Evolutionary conservation across 257 asterid genomes (phyloP).

Genomic region (Osmanthus fragrans): DNA sequence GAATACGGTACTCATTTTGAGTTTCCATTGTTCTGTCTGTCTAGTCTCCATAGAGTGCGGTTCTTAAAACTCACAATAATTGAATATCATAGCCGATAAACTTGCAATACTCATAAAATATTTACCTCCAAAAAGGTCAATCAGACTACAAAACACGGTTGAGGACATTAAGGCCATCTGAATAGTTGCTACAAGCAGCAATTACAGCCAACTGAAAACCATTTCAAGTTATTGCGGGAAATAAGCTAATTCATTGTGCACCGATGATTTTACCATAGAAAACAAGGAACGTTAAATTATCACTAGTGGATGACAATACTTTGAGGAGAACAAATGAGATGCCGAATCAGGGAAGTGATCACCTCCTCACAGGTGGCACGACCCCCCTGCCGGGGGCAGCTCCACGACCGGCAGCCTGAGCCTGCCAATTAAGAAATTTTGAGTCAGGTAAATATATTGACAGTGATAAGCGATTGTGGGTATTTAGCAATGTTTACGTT

Average conservation of each 20-base stretch:
- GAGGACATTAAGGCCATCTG: not conserved
- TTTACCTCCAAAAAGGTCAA: not conserved
- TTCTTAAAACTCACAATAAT: not conserved
- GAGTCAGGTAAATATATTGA: conserved; percentile 17
- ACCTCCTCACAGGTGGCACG: conserved; percentile 86
- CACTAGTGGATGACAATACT: not conserved
- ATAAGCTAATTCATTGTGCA: conserved; percentile 13
- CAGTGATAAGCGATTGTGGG: not conserved
- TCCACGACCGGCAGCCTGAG: conserved; percentile 93
- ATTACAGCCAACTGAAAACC: conserved; percentile 2
- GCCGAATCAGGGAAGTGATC: conserved; percentile 22
- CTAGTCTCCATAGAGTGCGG: not conserved
- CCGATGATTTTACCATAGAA: conserved; percentile 4
- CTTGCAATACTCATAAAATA: not conserved
- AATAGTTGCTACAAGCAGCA: not conserved
- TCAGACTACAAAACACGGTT: not conserved
- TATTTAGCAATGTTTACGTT: no score
- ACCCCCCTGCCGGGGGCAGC: conserved; percentile 82
- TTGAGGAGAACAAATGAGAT: not conserved
- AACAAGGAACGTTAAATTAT: not conserved
- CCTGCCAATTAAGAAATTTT: conserved; percentile 47
- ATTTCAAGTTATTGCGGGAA: not conserved
- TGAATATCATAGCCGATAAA: not conserved
- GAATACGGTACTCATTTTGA: no score
- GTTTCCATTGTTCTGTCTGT: no score